Evolutionary conservation across 257 asterid genomes (phyloP).

Genomic region (Solanum stenotomum): DNA sequence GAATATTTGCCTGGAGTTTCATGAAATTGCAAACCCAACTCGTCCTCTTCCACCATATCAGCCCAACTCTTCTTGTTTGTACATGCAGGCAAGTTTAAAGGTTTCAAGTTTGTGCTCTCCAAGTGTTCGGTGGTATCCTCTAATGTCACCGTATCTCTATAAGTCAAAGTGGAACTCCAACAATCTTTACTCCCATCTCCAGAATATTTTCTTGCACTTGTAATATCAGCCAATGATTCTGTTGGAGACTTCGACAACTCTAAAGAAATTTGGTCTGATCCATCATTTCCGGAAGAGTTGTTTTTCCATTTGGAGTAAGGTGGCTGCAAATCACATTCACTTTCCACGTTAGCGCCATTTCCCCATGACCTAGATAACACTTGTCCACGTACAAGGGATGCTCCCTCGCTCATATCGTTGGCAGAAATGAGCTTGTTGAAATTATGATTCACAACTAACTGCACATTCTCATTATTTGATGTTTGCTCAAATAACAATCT

Average conservation of each 20-base stretch:
- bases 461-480: background rate
- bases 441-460: background rate
- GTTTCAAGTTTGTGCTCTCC: background rate
- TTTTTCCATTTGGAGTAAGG: background rate
- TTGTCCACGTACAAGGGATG: background rate
- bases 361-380: background rate
- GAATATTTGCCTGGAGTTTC: slow-evolving; percentile 8
- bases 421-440: background rate
- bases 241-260: slow-evolving; percentile 4
- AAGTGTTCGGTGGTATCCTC: background rate
- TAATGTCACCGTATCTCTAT: background rate
- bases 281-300: background rate
- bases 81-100: background rate
- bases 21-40: slow-evolving; percentile 10
- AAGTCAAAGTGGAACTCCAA: background rate
- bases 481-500: slow-evolving; percentile 12
- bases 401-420: background rate
- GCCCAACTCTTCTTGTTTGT: slow-evolving; percentile 59
- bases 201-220: background rate
- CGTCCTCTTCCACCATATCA: slow-evolving; percentile 77
- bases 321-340: background rate
- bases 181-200: background rate
- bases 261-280: background rate
- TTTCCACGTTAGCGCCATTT: background rate
- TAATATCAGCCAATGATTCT: background rate